Percentiles rank a stretch among this genome's conserved stretches.
Conservation (phyloP, 1,284 basidiomycete genomes). For the Chondrostereum purpureum region DNA sequence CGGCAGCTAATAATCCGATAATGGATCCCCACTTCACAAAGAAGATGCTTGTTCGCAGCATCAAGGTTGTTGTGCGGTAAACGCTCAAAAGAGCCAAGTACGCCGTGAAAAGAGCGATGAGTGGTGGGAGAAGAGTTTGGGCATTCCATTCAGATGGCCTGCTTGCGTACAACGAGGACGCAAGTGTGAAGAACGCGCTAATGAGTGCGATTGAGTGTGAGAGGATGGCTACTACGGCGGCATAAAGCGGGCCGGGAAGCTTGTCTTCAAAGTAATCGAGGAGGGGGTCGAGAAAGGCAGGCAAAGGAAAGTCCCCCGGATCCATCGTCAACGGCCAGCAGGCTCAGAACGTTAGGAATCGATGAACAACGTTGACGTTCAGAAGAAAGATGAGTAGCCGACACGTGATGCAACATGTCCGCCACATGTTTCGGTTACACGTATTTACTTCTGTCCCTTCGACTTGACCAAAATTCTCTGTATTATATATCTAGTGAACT, state of each 20-base stretch:
- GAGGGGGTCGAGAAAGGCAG: constrained; percentile 40
- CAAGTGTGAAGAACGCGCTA: constrained; percentile 41
- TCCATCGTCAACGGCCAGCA: too few relatives aligned
- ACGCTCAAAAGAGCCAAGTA: constrained; percentile 68
- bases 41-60: constrained; percentile 58
- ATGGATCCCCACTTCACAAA: constrained; percentile 71
- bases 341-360: too few relatives aligned
- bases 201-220: constrained; percentile 47
- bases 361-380: too few relatives aligned
- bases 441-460: too few relatives aligned
- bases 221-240: constrained; percentile 41
- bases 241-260: constrained; percentile 52
- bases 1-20: constrained; percentile 42
- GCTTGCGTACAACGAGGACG: constrained; percentile 39
- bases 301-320: constrained; percentile 24
- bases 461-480: too few relatives aligned
- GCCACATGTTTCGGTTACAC: too few relatives aligned
- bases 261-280: constrained; percentile 47
- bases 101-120: constrained; percentile 63
- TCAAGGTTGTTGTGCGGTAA: constrained; percentile 71
- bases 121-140: constrained; percentile 61
- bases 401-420: too few relatives aligned
- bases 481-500: too few relatives aligned
- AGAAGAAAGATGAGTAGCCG: too few relatives aligned
- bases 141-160: constrained; percentile 56